Percentiles rank a stretch among this genome's conserved stretches.
Evolutionary conservation across 495 filamentous ascomycete species (phyloP).

Genomic region (Apiosordaria backusii): DNA sequence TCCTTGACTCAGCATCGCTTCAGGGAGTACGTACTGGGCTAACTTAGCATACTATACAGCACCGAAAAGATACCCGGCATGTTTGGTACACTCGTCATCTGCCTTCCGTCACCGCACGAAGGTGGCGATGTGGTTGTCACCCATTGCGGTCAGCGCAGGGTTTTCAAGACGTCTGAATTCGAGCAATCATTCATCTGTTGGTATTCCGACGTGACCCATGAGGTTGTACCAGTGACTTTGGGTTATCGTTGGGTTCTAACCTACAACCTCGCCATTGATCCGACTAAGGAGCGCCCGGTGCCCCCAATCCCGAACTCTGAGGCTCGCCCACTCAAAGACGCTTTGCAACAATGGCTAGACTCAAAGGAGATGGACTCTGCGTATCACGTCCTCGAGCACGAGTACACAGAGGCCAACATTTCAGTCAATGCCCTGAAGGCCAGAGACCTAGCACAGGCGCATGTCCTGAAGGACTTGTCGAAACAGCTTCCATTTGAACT

Average conservation of each 20-base stretch:
- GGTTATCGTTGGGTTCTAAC: slow-evolving; percentile 52
- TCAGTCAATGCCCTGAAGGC: slow-evolving; percentile 39
- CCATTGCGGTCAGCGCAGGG: slow-evolving; percentile 35
- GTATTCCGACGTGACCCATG: slow-evolving; percentile 54
- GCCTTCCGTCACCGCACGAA: slow-evolving; percentile 49
- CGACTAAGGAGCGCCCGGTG: slow-evolving; percentile 14
- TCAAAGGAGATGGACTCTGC: slow-evolving; percentile 13
- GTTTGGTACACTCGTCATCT: slow-evolving; percentile 55
- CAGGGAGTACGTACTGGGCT: background rate
- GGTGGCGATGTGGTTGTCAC: slow-evolving; percentile 49
- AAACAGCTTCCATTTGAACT: slow-evolving; percentile 17
- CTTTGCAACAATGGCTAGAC: slow-evolving; percentile 25
- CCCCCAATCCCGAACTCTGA: background rate
- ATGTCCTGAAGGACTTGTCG: slow-evolving; percentile 33
- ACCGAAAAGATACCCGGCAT: slow-evolving; percentile 53
- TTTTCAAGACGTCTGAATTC: slow-evolving; percentile 38
- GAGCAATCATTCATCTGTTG: slow-evolving; percentile 44
- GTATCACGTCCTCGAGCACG: slow-evolving; percentile 42
- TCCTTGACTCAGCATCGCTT: background rate
- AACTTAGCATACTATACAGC: slow-evolving; percentile 8
- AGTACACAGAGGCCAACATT: slow-evolving; percentile 46
- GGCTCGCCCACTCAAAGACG: slow-evolving; percentile 13
- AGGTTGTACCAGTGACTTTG: slow-evolving; percentile 46
- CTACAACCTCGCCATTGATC: slow-evolving; percentile 48
- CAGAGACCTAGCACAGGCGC: slow-evolving; percentile 32